Conservation (phyloP, 2,329 filamentous ascomycete genomes). For the Trichoderma endophyticum region DNA sequence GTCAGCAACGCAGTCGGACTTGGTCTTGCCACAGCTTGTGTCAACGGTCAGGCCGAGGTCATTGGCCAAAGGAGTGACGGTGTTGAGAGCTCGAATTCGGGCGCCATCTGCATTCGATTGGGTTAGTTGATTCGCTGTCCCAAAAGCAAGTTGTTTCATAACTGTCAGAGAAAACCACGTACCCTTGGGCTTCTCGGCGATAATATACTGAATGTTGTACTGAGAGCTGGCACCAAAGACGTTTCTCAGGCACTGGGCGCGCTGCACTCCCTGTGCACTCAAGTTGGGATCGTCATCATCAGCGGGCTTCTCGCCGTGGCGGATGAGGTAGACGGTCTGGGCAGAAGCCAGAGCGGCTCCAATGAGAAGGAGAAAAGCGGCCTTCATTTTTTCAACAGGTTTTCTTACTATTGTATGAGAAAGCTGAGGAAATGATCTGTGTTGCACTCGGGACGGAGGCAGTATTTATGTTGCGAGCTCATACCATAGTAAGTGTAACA, state of each 20-base stretch:
- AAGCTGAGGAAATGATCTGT: not conserved
- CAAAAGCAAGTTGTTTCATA: not conserved
- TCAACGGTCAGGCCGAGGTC: slow-evolving; percentile 56
- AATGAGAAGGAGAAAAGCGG: not conserved
- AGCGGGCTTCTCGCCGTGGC: slow-evolving; percentile 61
- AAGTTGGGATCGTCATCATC: slow-evolving; percentile 45
- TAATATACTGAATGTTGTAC: slow-evolving; percentile 57
- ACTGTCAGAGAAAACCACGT: slow-evolving; percentile 29
- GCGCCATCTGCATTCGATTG: slow-evolving; percentile 41
- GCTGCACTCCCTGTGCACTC: slow-evolving; percentile 48
- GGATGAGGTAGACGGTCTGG: slow-evolving; percentile 57
- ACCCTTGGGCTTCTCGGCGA: slow-evolving; percentile 53
- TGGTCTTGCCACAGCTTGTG: slow-evolving; percentile 53
- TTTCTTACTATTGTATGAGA: not conserved
- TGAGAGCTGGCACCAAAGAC: slow-evolving; percentile 52
- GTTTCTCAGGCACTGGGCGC: slow-evolving; percentile 56
- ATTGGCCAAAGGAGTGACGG: slow-evolving; percentile 53
- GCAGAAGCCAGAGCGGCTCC: slow-evolving; percentile 22
- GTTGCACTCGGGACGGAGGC: not conserved
- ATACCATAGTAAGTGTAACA: not conserved
- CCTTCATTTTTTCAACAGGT: not conserved
- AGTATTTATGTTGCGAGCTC: not conserved
- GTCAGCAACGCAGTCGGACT: slow-evolving; percentile 51
- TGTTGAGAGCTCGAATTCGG: slow-evolving; percentile 52
- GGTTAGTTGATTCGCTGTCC: not conserved